These are phyloP conservation scores for Rosa multiflora DNA, from an alignment of 306 rosid species.

Conservation along the genomic window DNA sequence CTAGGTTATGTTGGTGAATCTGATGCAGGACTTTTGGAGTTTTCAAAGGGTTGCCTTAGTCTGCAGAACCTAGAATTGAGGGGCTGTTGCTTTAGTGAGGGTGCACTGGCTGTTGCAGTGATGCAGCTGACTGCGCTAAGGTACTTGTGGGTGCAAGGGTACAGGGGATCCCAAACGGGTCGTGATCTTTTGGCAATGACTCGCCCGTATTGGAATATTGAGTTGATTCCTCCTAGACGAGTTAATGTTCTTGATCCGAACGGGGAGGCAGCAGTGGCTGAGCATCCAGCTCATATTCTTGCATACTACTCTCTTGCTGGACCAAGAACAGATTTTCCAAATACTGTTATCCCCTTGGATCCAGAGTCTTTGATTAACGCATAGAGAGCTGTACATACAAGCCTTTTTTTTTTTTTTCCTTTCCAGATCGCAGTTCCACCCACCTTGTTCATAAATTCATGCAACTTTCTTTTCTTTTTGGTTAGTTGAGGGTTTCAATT, in stretches of 20 bases:
- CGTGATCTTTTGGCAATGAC: constrained; percentile 77
- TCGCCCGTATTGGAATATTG: constrained; percentile 89
- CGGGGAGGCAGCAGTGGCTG: constrained; percentile 30
- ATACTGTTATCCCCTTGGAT: constrained; percentile 63
- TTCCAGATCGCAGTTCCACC: constrained; percentile 5
- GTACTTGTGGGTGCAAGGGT: constrained; percentile 97
- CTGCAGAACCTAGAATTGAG: constrained; percentile 92
- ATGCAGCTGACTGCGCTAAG: constrained; percentile 60
- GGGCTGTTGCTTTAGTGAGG: constrained; percentile 89
- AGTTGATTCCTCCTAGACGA: constrained; percentile 69
- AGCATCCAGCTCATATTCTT: constrained; percentile 88
- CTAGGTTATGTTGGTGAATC: constrained; percentile 87
- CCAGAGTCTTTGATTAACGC: constrained; percentile 31
- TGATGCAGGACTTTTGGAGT: constrained; percentile 75
- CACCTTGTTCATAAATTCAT: constrained; percentile 47
- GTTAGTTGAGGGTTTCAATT: constrained; percentile 36
- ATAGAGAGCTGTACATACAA: constrained; percentile 54
- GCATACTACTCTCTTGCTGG: constrained; percentile 99
- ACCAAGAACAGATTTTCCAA: constrained; percentile 80
- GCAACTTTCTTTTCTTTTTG: constrained; percentile 23
- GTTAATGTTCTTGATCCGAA: constrained; percentile 21
- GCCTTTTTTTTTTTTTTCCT: neutral
- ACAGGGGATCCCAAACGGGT: constrained; percentile 58
- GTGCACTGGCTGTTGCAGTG: constrained; percentile 73
- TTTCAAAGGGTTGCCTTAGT: constrained; percentile 88